These are phyloP conservation scores for Auricularia sp. DNA, from an alignment of 768 basidiomycete species.

Conservation along the genomic window DNA sequence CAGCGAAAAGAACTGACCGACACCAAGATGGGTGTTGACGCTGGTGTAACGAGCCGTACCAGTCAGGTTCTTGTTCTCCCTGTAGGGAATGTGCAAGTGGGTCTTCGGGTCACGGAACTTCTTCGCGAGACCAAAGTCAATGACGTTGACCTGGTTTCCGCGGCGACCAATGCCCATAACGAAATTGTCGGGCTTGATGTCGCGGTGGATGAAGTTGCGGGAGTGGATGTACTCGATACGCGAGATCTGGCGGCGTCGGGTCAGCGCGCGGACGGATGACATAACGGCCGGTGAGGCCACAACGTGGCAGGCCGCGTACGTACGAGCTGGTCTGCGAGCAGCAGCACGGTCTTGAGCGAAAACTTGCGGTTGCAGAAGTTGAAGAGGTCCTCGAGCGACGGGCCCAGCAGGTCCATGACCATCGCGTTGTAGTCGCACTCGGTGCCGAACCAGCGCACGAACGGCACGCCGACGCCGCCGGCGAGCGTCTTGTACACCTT, in stretches of 20 bases:
- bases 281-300: neutral
- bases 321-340: slow-evolving; percentile 91
- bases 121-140: slow-evolving; percentile 97
- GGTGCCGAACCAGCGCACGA: slow-evolving; percentile 88
- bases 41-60: slow-evolving; percentile 98
- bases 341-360: slow-evolving; percentile 84
- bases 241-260: slow-evolving; percentile 51
- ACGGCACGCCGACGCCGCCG: slow-evolving; percentile 96
- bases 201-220: slow-evolving; percentile 88
- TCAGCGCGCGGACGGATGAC: slow-evolving; percentile 10
- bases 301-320: slow-evolving; percentile 20
- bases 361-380: slow-evolving; percentile 87
- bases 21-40: slow-evolving; percentile 97
- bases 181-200: slow-evolving; percentile 98
- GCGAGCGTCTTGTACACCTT: slow-evolving; percentile 86
- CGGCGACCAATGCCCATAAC: slow-evolving; percentile 99
- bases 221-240: slow-evolving; percentile 96
- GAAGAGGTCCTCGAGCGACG: slow-evolving; percentile 78
- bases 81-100: slow-evolving; percentile 97
- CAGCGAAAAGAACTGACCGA: slow-evolving; percentile 25
- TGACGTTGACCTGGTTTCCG: slow-evolving; percentile 97
- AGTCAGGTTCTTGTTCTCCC: slow-evolving; percentile 99
- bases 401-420: slow-evolving; percentile 94
- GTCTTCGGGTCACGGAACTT: slow-evolving; percentile 99
- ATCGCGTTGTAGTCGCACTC: slow-evolving; percentile 99